phyloP scores from a whole-genome alignment of 306 rosid genomes.

The Albizia julibrissin region DNA sequence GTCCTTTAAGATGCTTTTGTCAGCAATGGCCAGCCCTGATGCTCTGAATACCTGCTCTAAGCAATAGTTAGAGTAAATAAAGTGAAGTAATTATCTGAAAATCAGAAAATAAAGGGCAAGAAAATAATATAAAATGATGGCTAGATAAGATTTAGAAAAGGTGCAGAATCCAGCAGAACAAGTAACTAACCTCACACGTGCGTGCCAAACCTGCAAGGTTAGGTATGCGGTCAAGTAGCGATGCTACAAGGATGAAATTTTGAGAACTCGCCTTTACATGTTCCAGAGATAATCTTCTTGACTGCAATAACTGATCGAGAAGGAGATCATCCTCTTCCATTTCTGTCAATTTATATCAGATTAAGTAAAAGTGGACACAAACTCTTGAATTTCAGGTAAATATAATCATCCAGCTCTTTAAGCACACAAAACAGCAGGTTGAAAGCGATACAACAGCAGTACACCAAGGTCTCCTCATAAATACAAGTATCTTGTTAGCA shows the following conservation, averaged over 20 bases:
- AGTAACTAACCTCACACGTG: constrained; percentile 79
- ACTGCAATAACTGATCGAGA: constrained; percentile 69
- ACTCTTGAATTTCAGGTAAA: constrained; percentile 8
- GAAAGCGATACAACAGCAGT: neutral
- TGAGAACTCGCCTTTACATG: constrained; percentile 64
- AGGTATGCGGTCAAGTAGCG: constrained; percentile 94
- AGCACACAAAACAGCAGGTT: neutral
- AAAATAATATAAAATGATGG: neutral
- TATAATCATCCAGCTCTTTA: neutral
- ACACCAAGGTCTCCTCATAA: neutral
- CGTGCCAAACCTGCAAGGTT: constrained; percentile 97
- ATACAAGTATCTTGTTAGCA: neutral
- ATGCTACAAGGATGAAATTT: constrained; percentile 72
- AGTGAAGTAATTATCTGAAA: neutral
- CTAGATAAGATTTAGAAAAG: constrained; percentile 19
- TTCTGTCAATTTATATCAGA: constrained; percentile 55
- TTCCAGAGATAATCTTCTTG: constrained; percentile 66
- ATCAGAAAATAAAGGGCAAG: neutral
- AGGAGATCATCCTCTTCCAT: constrained; percentile 86
- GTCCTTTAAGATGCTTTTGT: constrained; percentile 62
- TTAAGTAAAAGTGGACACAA: constrained; percentile 21
- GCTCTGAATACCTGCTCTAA: constrained; percentile 79
- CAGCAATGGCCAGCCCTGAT: constrained; percentile 73
- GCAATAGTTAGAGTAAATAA: constrained; percentile 28
- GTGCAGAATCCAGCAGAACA: constrained; percentile 17